Conservation (phyloP, 352 stramenopile genomes). For the Globisporangium mamillatum region DNA sequence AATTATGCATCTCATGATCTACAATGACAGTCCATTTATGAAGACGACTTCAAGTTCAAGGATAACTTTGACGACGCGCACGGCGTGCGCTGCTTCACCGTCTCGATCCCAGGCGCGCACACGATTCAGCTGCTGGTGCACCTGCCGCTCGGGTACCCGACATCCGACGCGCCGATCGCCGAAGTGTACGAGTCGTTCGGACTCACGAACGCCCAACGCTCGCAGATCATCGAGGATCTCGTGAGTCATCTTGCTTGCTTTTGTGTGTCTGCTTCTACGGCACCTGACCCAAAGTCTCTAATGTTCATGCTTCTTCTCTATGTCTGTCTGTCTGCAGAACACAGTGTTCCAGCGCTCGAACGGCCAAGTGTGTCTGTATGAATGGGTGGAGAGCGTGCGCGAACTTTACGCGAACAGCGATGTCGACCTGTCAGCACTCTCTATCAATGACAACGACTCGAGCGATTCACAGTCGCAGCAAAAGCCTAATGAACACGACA, state of each 20-base stretch:
- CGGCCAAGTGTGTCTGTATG: conserved; percentile 83
- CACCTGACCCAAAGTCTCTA: background rate
- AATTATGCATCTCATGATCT: background rate
- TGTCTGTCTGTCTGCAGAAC: conserved; percentile 21
- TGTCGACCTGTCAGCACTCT: conserved; percentile 20
- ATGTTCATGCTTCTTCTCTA: background rate
- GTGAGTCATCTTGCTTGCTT: conserved; percentile 22
- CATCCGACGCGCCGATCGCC: conserved; percentile 60
- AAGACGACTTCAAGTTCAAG: conserved; percentile 60
- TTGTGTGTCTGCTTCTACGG: background rate
- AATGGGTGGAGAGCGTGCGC: conserved; percentile 83
- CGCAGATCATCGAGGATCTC: conserved; percentile 61
- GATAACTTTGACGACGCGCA: conserved; percentile 38
- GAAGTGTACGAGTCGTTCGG: conserved; percentile 83
- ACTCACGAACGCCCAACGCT: conserved; percentile 61
- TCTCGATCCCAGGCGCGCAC: conserved; percentile 58
- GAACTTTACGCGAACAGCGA: conserved; percentile 63
- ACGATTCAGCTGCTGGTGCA: conserved; percentile 71
- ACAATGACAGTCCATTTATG: conserved; percentile 66
- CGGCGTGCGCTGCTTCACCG: conserved; percentile 49
- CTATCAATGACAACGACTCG: background rate
- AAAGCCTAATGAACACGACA: background rate
- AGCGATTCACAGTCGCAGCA: background rate
- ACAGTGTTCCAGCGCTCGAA: conserved; percentile 65
- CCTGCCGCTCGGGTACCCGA: conserved; percentile 69